phyloP scores from a whole-genome alignment of 805 yeast species.

The Pichia nanzhaoensis region DNA sequence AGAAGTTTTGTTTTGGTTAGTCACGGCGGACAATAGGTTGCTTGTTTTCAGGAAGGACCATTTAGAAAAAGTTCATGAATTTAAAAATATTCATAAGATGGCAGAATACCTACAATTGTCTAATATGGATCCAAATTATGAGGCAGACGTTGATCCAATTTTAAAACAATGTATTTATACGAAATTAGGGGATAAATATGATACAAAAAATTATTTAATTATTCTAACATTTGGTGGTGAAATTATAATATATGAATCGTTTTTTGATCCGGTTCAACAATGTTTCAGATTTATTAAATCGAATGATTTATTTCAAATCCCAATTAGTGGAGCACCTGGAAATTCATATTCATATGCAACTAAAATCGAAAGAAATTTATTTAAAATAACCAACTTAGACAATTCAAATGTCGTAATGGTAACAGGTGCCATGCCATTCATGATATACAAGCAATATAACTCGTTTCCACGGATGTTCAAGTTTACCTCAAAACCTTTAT shows the following conservation, averaged over 20 bases:
- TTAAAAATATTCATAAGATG: slow-evolving; percentile 42
- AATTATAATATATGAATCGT: slow-evolving; percentile 57
- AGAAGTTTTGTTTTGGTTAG: slow-evolving; percentile 50
- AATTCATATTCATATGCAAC: slow-evolving; percentile 68
- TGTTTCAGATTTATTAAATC: slow-evolving; percentile 37
- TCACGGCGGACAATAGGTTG: slow-evolving; percentile 71
- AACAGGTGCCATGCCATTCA: slow-evolving; percentile 67
- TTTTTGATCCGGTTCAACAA: slow-evolving; percentile 33
- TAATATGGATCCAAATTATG: slow-evolving; percentile 41
- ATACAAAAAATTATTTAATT: slow-evolving; percentile 57
- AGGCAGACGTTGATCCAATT: slow-evolving; percentile 61
- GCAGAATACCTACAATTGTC: slow-evolving; percentile 38
- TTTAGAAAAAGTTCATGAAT: slow-evolving; percentile 46
- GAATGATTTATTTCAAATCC: slow-evolving; percentile 35
- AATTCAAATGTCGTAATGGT: slow-evolving; percentile 58
- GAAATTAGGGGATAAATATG: slow-evolving; percentile 52
- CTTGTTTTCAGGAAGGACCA: slow-evolving; percentile 55
- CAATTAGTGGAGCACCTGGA: slow-evolving; percentile 73
- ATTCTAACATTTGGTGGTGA: slow-evolving; percentile 80
- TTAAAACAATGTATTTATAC: slow-evolving; percentile 62
- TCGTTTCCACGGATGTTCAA: slow-evolving; percentile 60
- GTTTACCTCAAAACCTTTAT: slow-evolving; percentile 56
- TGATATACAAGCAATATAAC: slow-evolving; percentile 57
- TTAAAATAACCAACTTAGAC: slow-evolving; percentile 49
- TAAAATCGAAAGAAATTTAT: slow-evolving; percentile 59